Base-by-base conservation (phyloP, 116 monocot genomes). In the Trichopus zeylanicus region DNA sequence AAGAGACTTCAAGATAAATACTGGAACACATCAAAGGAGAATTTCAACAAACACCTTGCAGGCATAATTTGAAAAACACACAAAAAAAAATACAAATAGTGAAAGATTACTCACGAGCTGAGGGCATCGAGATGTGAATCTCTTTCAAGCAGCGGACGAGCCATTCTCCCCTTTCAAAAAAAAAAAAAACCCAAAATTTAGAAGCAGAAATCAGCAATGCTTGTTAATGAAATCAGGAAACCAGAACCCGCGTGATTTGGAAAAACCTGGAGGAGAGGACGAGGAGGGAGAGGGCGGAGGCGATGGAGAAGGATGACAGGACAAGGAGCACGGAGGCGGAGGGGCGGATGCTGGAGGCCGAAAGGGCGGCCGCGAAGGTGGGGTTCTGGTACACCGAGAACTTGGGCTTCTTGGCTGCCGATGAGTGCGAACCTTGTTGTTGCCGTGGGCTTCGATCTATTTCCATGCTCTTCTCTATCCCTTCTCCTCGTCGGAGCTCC, bases 361-460 rank as follows among this genome's bases (percentile, higher is more conserved):
- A 69, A 55, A 74, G 78, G 31, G 78, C 81, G 4, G 78, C 74
- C 46, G 86, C 66, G 55, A 87, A 29, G 30, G 63, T 69, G 24
- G 86, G 82, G 52, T 83, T 83, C 67, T 78, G 86, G 66, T 82
- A 82, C 3, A 75, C 82, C 21, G 82, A 82, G 75, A 87, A 87
- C 73, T 81, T 82, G 52, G 73, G 56, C 66, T 76, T 64, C 69
- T 76, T 64, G 35, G 63, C 10, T 3, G 49, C 30, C 19, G 63
- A 34, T n/a, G 24, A 49, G 49, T n/a, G 18, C 13, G 42, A 13
- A 16, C 42, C 42, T 9, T n/a, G 42, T 16, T 13, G 42, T 1
- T 16, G 42, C 12, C 8, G 3, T 9, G 42, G 42, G 42, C 13
- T 42, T 42, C 42, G 42, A 42, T 42, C 42, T 42, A n/a, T n/a